Evolutionary conservation across 805 yeast species (phyloP).

Genomic region (Saccharomycopsis capsularis): DNA sequence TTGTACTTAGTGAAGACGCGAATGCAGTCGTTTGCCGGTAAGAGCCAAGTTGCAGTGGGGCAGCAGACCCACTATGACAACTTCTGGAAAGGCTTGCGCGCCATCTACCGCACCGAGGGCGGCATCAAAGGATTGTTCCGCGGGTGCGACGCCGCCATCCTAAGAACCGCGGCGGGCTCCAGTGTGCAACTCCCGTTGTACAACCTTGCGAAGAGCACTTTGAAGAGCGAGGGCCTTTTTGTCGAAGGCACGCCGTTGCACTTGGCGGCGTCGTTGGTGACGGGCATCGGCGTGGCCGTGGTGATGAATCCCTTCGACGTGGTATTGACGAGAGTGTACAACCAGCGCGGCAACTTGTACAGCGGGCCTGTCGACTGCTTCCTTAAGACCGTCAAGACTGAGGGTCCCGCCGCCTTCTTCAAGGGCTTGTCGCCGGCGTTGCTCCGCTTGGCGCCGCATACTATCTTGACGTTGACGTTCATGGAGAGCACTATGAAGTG

Average conservation of each 20-base stretch:
- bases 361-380: conserved; percentile 86
- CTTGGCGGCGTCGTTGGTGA: conserved; percentile 61
- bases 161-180: conserved; percentile 94
- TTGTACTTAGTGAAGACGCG: conserved; percentile 88
- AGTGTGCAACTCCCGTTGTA: conserved; percentile 92
- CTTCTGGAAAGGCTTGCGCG: conserved; percentile 57
- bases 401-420: conserved; percentile 83
- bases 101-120: conserved; percentile 64
- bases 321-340: conserved; percentile 86
- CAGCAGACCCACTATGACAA: conserved; percentile 85
- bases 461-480: conserved; percentile 80
- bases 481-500: conserved; percentile 91
- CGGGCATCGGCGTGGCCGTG: conserved; percentile 89
- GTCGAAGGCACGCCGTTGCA: conserved; percentile 65
- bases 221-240: conserved; percentile 36
- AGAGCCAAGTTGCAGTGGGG: conserved; percentile 55
- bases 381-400: conserved; percentile 68
- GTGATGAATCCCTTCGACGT: conserved; percentile 99
- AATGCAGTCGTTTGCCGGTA: conserved; percentile 78
- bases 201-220: conserved; percentile 30
- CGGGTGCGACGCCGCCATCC: conserved; percentile 91
- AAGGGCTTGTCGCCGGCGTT: conserved; percentile 95
- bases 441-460: conserved; percentile 90
- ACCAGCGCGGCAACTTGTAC: conserved; percentile 77
- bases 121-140: conserved; percentile 73